phyloP scores from a whole-genome alignment of 345 rosid species.

The Aquilaria sinensis region DNA sequence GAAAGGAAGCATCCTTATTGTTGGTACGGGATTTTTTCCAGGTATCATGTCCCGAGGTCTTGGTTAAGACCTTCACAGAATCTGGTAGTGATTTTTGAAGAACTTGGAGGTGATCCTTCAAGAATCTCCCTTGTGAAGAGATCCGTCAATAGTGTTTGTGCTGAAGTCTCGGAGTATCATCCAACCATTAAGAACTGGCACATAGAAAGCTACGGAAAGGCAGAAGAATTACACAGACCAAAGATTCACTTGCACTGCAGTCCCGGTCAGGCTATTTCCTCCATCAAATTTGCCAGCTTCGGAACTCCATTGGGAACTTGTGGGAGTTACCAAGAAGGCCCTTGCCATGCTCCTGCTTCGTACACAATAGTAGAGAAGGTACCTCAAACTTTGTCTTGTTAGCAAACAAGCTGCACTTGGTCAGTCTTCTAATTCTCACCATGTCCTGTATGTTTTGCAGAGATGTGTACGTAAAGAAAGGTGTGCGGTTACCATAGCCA shows the following conservation, averaged over 20 bases:
- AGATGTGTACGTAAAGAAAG: conserved; percentile 30
- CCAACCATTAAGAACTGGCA: conserved; percentile 94
- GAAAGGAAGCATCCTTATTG: neutral
- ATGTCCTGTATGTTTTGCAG: neutral
- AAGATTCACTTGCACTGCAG: conserved; percentile 78
- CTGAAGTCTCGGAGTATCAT: conserved; percentile 75
- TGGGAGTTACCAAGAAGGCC: conserved; percentile 82
- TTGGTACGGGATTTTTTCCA: conserved; percentile 14
- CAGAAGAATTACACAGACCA: conserved; percentile 70
- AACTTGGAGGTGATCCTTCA: conserved; percentile 83
- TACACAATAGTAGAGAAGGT: conserved; percentile 71
- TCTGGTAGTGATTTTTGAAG: conserved; percentile 78
- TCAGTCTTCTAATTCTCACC: no score
- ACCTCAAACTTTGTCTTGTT: neutral
- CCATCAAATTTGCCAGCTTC: conserved; percentile 89
- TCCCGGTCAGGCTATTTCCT: conserved; percentile 61
- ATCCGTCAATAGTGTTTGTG: conserved; percentile 64
- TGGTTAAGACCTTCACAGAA: conserved; percentile 81
- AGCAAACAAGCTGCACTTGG: neutral
- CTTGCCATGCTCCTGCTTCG: conserved; percentile 75
- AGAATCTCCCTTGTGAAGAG: conserved; percentile 70
- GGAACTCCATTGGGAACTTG: conserved; percentile 93
- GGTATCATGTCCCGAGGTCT: conserved; percentile 85
- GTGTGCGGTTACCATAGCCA: conserved; percentile 70
- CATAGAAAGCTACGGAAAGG: conserved; percentile 82